Base-by-base conservation (phyloP, 306 rosid species). In the Notholithocarpus densiflorus region DNA sequence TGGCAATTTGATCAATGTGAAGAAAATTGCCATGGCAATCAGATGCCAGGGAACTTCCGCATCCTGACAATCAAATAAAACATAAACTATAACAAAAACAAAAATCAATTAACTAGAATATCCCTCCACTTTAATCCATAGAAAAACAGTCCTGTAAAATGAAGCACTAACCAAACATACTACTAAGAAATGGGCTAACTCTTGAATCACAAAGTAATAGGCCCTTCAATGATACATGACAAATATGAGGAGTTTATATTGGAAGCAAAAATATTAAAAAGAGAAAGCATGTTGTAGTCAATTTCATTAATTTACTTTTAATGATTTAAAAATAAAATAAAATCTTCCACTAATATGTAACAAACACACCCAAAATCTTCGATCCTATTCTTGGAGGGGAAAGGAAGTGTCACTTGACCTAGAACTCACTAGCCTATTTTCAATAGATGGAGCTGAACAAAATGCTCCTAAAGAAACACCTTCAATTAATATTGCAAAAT, bases 31-130 rank as follows among this genome's bases (percentile, higher is more conserved):
- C 76, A 87, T 76, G 45, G 82, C 88, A 76, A 95, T 88, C 84
- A 96, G 88, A 91, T 96, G 96, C 96, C 99, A 93, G 3, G 98
- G 97, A 79, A 93, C 90, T 90, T 91, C 86, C 54, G 95, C 92
- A 80, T 86, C 94, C 98, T 95, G 96, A 85, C 79, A 87, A 82
- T 40, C 10, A 66, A 80, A 71, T 74, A 66, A 80, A 31, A 77
- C 59, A 78, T 31, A 61, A 84, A 79, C 45, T 69, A 74, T 26
- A 31, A 71, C 55, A 45, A 23, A n/a, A 14, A 48, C 29, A 14
- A 55, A 48, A 32, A 26, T 40, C 37, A 75, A 43, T 62, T 57
- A 72, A 73, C 72, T 27, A 17, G 59, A 64, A 60, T 59, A 15
- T 69, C 48, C 71, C 11, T 43, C 17, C 65, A 3, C 19, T 73